Conservation (phyloP, 1,139 yeast genomes). For the Hemisphaericaspora xylanilytica region DNA sequence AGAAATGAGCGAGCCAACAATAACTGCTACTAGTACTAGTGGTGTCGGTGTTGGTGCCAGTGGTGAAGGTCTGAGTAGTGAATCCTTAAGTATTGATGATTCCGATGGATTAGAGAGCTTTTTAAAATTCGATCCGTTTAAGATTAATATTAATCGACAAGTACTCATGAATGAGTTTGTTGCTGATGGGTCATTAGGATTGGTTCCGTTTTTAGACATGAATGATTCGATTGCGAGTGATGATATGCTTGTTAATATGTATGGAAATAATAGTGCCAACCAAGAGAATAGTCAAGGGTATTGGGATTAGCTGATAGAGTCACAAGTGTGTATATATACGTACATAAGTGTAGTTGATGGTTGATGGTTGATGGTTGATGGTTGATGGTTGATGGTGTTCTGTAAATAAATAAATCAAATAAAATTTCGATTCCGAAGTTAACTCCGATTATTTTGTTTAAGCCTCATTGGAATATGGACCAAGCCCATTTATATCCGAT, state of each 20-base stretch:
- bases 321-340: neutral
- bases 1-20: too few species aligned
- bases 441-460: neutral
- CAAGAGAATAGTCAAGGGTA: neutral
- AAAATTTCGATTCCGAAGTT: neutral
- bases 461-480: neutral
- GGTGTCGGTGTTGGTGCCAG: neutral
- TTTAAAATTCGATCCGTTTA: conserved; percentile 43
- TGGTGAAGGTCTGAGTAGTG: neutral
- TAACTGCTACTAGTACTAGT: too few species aligned
- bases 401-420: too few species aligned
- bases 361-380: too few species aligned
- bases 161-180: conserved; percentile 53
- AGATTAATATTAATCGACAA: conserved; percentile 35
- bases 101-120: conserved; percentile 27
- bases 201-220: conserved; percentile 53
- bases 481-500: too few species aligned
- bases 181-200: conserved; percentile 66
- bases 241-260: neutral
- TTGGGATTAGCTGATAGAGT: conserved; percentile 2
- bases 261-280: neutral
- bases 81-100: conserved; percentile 12
- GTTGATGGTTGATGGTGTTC: too few species aligned
- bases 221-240: conserved; percentile 5
- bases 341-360: neutral